A percentile compares a stretch with the other conserved stretches of the same genome.
Conservation (phyloP, 495 filamentous ascomycete genomes). For the Chaetomium cochliodes region DNA sequence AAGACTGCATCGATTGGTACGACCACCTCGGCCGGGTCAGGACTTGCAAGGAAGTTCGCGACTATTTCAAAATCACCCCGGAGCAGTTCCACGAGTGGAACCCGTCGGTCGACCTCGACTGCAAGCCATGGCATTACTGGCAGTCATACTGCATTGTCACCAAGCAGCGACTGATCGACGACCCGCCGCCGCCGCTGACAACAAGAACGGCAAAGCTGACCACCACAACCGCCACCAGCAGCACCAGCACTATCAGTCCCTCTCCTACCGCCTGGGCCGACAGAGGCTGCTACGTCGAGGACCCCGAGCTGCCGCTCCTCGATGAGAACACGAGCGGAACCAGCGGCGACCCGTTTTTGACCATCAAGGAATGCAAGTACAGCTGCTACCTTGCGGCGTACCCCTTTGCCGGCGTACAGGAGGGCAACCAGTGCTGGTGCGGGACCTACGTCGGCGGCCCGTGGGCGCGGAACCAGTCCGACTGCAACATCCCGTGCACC, state of each 20-base stretch:
- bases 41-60: background rate
- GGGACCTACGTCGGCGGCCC: slow-evolving; percentile 1
- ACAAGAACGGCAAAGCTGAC: background rate
- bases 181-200: background rate
- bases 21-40: background rate
- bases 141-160: slow-evolving; percentile 11
- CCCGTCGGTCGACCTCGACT: slow-evolving; percentile 8
- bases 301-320: slow-evolving; percentile 4
- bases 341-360: background rate
- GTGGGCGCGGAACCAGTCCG: slow-evolving; percentile 3
- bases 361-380: slow-evolving; percentile 3
- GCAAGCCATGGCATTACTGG: background rate
- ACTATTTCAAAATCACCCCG: slow-evolving; percentile 1
- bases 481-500: slow-evolving; percentile 2
- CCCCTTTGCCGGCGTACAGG: slow-evolving; percentile 5
- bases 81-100: slow-evolving; percentile 9
- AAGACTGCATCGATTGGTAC: slow-evolving; percentile 9
- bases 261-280: slow-evolving; percentile 5
- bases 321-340: background rate
- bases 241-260: background rate
- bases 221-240: background rate
- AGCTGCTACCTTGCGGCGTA: background rate
- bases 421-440: slow-evolving; percentile 15
- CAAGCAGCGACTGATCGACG: background rate
- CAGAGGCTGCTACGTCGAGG: slow-evolving; percentile 6